These are phyloP conservation scores for Claviceps maximensis DNA, from an alignment of 2,329 filamentous ascomycete genomes.

Conservation along the genomic window DNA sequence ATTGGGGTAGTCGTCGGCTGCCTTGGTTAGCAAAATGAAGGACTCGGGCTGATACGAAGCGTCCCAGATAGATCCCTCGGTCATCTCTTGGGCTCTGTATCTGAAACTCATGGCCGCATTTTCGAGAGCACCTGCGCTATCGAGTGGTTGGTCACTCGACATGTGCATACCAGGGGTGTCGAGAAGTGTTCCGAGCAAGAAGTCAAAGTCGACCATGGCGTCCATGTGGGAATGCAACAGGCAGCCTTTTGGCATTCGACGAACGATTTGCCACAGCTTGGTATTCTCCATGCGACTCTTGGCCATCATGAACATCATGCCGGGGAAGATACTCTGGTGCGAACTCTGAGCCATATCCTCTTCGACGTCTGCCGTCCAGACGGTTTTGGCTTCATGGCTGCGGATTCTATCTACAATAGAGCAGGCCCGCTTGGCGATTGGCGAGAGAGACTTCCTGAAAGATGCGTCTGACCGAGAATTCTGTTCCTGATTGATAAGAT, in stretches of 20 bases:
- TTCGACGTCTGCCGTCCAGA: conserved; percentile 67
- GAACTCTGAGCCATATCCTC: conserved; percentile 50
- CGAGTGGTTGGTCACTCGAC: conserved; percentile 43
- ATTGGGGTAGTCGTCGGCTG: conserved; percentile 62
- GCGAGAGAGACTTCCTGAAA: conserved; percentile 64
- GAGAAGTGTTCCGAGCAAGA: conserved; percentile 60
- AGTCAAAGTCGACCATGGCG: conserved; percentile 82
- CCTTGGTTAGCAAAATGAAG: conserved; percentile 44
- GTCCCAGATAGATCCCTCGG: conserved; percentile 49
- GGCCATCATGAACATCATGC: conserved; percentile 86
- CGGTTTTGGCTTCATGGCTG: conserved; percentile 56
- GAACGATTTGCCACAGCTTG: conserved; percentile 72
- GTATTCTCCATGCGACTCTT: conserved; percentile 78
- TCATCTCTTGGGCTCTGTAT: conserved; percentile 35
- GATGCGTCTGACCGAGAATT: conserved; percentile 61
- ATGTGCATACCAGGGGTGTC: conserved; percentile 63
- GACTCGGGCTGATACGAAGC: conserved; percentile 45
- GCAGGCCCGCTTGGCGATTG: conserved; percentile 64
- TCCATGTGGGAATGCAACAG: conserved; percentile 80
- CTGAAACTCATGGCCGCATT: conserved; percentile 48
- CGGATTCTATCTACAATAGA: conserved; percentile 70
- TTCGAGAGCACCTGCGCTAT: conserved; percentile 36
- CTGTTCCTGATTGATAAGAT: conserved; percentile 68
- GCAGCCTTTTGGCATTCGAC: conserved; percentile 77
- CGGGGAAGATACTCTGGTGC: conserved; percentile 60